A percentile compares a stretch with the other conserved stretches of the same genome.
Conservation (phyloP, 805 yeast genomes). For the Spencermartinsiella europaea region DNA sequence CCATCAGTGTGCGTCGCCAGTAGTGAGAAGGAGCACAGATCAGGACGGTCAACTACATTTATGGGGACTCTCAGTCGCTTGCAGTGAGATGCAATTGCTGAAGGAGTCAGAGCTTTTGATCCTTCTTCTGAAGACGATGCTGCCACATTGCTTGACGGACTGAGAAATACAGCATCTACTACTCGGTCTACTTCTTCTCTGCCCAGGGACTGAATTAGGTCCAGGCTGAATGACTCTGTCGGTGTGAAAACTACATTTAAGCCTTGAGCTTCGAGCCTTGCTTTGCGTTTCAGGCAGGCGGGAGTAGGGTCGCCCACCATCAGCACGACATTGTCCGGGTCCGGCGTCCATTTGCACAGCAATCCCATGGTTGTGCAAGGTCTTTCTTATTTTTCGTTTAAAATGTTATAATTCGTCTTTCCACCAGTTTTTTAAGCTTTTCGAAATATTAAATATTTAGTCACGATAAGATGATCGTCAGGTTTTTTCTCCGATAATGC, state of each 20-base stretch:
- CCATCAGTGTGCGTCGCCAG: conserved; percentile 69
- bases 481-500: too few species aligned
- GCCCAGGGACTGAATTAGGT: conserved; percentile 42
- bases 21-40: conserved; percentile 67
- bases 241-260: conserved; percentile 1
- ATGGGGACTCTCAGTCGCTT: conserved; percentile 67
- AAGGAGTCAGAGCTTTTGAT: conserved; percentile 18
- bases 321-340: conserved; percentile 40
- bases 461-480: too few species aligned
- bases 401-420: too few species aligned
- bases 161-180: conserved; percentile 74
- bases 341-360: not conserved
- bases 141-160: conserved; percentile 17
- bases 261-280: conserved; percentile 30
- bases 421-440: too few species aligned
- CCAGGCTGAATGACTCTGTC: not conserved
- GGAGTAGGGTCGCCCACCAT: conserved; percentile 49
- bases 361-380: not conserved
- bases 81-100: conserved; percentile 40
- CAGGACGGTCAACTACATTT: conserved; percentile 70
- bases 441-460: too few species aligned
- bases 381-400: too few species aligned
- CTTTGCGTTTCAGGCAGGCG: conserved; percentile 44
- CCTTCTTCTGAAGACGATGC: conserved; percentile 27
- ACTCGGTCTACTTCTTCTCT: conserved; percentile 54